These are phyloP conservation scores for Prillingera fragicola DNA, from an alignment of 1,284 basidiomycete genomes.

Conservation along the genomic window DNA sequence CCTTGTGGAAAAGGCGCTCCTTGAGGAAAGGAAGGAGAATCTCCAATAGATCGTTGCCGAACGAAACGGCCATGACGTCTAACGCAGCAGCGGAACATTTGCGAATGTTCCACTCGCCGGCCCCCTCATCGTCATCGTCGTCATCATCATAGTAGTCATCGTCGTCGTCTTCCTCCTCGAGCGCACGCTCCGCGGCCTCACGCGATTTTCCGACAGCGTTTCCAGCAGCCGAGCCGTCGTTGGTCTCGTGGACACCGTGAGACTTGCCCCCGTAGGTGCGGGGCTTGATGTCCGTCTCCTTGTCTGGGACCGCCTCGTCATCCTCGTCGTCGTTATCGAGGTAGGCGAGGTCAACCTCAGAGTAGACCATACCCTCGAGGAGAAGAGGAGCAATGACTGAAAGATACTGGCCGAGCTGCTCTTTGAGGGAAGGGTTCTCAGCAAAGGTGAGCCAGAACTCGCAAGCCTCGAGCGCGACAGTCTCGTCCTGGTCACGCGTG, in stretches of 20 bases:
- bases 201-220: constrained; percentile 28
- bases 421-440: constrained; percentile 80
- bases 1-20: constrained; percentile 84
- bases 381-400: constrained; percentile 85
- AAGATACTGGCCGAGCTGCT: constrained; percentile 78
- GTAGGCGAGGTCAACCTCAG: constrained; percentile 92
- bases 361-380: constrained; percentile 95
- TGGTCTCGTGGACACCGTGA: constrained; percentile 68
- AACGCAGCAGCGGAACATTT: constrained; percentile 98
- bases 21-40: constrained; percentile 86
- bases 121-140: constrained; percentile 91
- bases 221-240: constrained; percentile 28
- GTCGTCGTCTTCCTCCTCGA: constrained; percentile 67
- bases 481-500: constrained; percentile 92
- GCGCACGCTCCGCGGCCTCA: constrained; percentile 45
- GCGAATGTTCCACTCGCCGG: constrained; percentile 97
- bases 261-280: constrained; percentile 75
- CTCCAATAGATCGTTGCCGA: constrained; percentile 77
- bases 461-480: constrained; percentile 91
- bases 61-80: constrained; percentile 92
- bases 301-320: constrained; percentile 80
- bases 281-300: constrained; percentile 92
- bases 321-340: constrained; percentile 86
- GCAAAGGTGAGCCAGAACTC: constrained; percentile 99
- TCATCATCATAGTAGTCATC: constrained; percentile 82